Evolutionary conservation across 345 rosid species (phyloP).

Genomic region (Luvunga scandens): DNA sequence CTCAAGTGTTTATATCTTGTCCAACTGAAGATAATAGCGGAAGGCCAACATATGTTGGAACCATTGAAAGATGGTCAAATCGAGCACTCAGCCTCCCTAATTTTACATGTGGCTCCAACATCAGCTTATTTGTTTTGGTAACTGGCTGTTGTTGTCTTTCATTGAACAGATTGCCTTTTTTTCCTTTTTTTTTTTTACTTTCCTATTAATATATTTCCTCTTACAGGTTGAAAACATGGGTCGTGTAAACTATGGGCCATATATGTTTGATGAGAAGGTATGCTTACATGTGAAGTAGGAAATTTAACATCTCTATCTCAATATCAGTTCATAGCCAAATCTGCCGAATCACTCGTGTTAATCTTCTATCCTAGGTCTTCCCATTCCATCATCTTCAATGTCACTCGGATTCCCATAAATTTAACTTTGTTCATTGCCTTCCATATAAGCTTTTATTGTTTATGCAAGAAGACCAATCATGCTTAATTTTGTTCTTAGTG

Average conservation of each 20-base stretch:
- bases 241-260: constrained; percentile 75
- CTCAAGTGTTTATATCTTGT: constrained; percentile 74
- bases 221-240: constrained; percentile 96
- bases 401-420: background rate
- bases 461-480: background rate
- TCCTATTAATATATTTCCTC: background rate
- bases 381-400: background rate
- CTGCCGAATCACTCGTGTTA: too few species aligned
- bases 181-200: background rate
- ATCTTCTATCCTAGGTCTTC: too few species aligned
- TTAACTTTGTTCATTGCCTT: background rate
- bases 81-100: constrained; percentile 55
- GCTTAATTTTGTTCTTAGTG: background rate
- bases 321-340: background rate
- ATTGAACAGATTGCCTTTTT: background rate
- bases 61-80: constrained; percentile 76
- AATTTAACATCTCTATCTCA: background rate
- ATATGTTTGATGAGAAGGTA: constrained; percentile 85
- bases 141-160: background rate
- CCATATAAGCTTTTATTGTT: background rate
- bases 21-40: constrained; percentile 33
- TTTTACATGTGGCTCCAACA: constrained; percentile 48
- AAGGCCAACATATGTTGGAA: constrained; percentile 50
- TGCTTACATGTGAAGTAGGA: constrained; percentile 5
- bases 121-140: constrained; percentile 72